phyloP scores from a whole-genome alignment of 352 stramenopile genomes.

The Phytophthora pistaciae region DNA sequence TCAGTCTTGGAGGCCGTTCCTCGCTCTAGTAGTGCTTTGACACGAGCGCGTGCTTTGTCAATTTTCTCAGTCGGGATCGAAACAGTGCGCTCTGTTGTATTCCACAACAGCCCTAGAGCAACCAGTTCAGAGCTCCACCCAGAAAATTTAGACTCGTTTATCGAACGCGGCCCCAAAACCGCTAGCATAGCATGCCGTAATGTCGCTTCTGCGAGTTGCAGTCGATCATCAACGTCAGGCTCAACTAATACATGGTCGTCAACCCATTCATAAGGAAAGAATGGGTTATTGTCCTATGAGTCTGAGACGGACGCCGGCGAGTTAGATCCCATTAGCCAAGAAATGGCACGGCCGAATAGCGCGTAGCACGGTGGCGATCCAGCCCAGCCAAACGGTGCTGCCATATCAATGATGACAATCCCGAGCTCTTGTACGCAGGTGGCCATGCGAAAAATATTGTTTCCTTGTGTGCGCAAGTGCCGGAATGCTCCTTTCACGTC shows the following conservation, averaged over 20 bases:
- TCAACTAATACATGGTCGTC: slow-evolving; percentile 47
- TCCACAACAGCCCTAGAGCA: slow-evolving; percentile 19
- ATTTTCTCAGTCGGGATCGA: slow-evolving; percentile 36
- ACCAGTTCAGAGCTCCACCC: slow-evolving; percentile 11
- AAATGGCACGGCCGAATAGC: slow-evolving; percentile 6
- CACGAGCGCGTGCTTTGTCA: slow-evolving; percentile 6
- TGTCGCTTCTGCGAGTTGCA: slow-evolving; percentile 18
- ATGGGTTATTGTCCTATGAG: neutral
- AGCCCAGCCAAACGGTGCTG: slow-evolving; percentile 27
- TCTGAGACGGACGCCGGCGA: slow-evolving; percentile 16
- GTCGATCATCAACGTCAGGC: slow-evolving; percentile 1
- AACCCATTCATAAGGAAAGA: slow-evolving; percentile 42
- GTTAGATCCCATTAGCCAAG: slow-evolving; percentile 10
- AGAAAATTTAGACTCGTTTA: slow-evolving; percentile 35
- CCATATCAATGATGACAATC: slow-evolving; percentile 16
- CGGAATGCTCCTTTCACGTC: slow-evolving; percentile 24
- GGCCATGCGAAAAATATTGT: slow-evolving; percentile 20
- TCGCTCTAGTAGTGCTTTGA: no score
- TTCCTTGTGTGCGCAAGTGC: slow-evolving; percentile 2
- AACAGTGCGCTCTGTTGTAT: slow-evolving; percentile 11
- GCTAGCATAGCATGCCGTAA: slow-evolving; percentile 32
- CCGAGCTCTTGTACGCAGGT: slow-evolving; percentile 3
- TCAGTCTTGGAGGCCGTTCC: no score
- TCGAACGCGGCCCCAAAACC: slow-evolving; percentile 17
- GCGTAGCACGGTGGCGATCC: slow-evolving; percentile 24